Evolutionary conservation across 2,329 filamentous ascomycete species (phyloP).

Genomic region (Fusarium avenaceum): DNA sequence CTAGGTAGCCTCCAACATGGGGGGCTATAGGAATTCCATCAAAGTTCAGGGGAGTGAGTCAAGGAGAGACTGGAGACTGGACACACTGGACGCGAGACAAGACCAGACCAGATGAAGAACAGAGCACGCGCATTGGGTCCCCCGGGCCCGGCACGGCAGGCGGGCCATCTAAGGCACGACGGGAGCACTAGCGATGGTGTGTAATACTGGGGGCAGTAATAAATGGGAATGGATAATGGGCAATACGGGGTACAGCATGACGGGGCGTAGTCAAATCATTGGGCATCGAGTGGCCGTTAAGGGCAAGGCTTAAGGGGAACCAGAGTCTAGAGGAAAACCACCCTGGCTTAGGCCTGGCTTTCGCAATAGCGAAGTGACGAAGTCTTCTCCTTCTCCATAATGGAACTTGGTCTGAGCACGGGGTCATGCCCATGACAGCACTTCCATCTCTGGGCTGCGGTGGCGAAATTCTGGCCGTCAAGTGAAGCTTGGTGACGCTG

Average conservation of each 20-base stretch:
- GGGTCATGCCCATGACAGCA: slow-evolving; percentile 33
- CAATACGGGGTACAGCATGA: slow-evolving; percentile 36
- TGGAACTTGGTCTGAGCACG: slow-evolving; percentile 16
- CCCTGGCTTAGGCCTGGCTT: slow-evolving; percentile 13
- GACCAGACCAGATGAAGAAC: slow-evolving; percentile 36
- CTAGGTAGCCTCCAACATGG: slow-evolving; percentile 40
- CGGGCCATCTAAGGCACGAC: slow-evolving; percentile 42
- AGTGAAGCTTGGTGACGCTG: slow-evolving; percentile 42
- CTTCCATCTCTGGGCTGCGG: slow-evolving; percentile 18
- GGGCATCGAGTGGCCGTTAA: slow-evolving; percentile 43
- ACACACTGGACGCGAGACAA: slow-evolving; percentile 7
- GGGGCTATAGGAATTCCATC: slow-evolving; percentile 27
- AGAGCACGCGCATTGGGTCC: slow-evolving; percentile 31
- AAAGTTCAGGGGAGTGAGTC: slow-evolving; percentile 36
- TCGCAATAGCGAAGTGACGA: slow-evolving; percentile 5
- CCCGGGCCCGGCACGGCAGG: slow-evolving; percentile 40
- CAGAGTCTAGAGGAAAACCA: slow-evolving; percentile 28
- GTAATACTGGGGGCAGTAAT: not conserved
- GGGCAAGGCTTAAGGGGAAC: slow-evolving; percentile 33
- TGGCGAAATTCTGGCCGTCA: slow-evolving; percentile 36
- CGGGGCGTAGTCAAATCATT: slow-evolving; percentile 45
- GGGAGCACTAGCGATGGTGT: slow-evolving; percentile 39
- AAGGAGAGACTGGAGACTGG: slow-evolving; percentile 27
- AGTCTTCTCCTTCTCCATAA: slow-evolving; percentile 16
- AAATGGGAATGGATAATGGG: slow-evolving; percentile 20